Conservation (phyloP, 306 rosid genomes). For the Trichosanthes cucumerina region DNA sequence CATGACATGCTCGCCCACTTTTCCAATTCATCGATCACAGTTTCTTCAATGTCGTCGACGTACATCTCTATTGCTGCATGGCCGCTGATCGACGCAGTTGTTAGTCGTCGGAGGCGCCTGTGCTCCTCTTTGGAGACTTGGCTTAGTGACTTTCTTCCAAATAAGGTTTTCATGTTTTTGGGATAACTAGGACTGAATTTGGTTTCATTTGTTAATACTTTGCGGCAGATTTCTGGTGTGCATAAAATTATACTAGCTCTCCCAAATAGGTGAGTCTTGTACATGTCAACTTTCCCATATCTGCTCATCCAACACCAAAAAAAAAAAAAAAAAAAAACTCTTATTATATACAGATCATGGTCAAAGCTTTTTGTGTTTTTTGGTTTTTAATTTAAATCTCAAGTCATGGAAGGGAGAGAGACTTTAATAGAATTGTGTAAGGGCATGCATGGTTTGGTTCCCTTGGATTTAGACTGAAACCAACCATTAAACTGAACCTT, state of each 20-base stretch:
- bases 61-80: constrained; percentile 7
- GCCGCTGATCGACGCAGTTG: background rate
- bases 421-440: too few species aligned
- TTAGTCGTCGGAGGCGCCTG: constrained; percentile 7
- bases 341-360: too few species aligned
- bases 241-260: constrained; percentile 2
- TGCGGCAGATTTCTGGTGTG: background rate
- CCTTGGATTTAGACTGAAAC: too few species aligned
- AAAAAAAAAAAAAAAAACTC: too few species aligned
- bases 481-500: too few species aligned
- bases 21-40: constrained; percentile 1
- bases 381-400: too few species aligned
- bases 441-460: too few species aligned
- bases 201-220: background rate
- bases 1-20: constrained; percentile 14
- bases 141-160: background rate
- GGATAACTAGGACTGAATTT: background rate
- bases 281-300: constrained; percentile 17
- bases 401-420: too few species aligned
- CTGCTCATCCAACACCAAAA: background rate
- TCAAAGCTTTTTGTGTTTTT: too few species aligned
- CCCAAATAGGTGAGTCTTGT: constrained; percentile 19
- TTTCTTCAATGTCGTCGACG: background rate
- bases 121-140: background rate
- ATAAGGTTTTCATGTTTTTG: background rate